These are phyloP conservation scores for Colletotrichum tropicale DNA, from an alignment of 2,329 filamentous ascomycete genomes.

Conservation along the genomic window DNA sequence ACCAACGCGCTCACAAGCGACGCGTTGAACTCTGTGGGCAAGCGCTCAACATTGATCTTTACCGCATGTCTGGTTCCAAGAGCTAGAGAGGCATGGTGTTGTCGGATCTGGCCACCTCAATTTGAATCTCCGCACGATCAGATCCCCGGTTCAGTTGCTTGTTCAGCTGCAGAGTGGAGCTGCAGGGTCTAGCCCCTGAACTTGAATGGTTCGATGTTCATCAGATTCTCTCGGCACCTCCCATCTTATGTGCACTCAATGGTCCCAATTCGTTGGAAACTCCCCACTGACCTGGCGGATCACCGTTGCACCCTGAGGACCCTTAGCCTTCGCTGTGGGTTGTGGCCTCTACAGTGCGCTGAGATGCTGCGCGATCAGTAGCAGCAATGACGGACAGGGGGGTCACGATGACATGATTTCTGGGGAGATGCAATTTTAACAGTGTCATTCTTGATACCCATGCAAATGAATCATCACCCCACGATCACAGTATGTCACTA, in stretches of 20 bases:
- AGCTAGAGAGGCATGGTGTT: not conserved
- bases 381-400: not conserved
- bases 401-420: not conserved
- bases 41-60: not conserved
- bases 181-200: not conserved
- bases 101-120: not conserved
- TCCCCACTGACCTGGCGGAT: not conserved
- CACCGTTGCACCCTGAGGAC: not conserved
- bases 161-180: not conserved
- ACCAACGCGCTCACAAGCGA: not conserved
- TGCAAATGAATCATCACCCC: not conserved
- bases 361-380: not conserved
- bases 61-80: not conserved
- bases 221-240: not conserved
- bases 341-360: not conserved
- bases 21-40: not conserved
- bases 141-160: not conserved
- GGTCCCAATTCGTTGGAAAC: accelerated
- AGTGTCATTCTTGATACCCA: not conserved
- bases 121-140: not conserved
- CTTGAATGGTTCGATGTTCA: not conserved
- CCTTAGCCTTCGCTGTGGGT: not conserved
- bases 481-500: not conserved
- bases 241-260: not conserved
- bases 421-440: not conserved